Base-by-base conservation (phyloP, 2,329 filamentous ascomycete species). In the Dactylellina sp. region DNA sequence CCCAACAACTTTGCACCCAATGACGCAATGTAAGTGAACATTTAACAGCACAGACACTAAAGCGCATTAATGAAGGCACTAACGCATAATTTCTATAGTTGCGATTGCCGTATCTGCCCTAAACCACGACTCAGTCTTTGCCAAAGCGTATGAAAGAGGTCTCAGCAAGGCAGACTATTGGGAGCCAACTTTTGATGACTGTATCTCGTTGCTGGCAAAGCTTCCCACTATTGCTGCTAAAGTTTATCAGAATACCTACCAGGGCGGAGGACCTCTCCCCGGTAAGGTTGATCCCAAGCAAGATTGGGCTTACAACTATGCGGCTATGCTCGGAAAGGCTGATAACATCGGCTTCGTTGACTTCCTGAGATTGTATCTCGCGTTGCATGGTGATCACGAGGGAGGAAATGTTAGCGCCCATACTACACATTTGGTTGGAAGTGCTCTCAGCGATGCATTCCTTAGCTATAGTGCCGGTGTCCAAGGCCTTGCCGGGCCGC, bases 251-350 rank as follows among this genome's bases (percentile, higher is more conserved):
- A 95, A 95, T 82, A 85, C 92, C 76, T 91, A 95, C 86, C 85
- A 87, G 80, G 83, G 85, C 78, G 88, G 93, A 81, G 89, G 90
- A 79, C 84, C 91, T 77, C 85, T 97, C 75, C 89, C 92, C 7
- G 87, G 89, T 78, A 84, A 91, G 81, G 85, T 96, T 55, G 93
- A 99, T 79, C 82, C 88, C 68, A 86, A 90, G 78, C 92, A 97
- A 83, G 95, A 99, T 83, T 99, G 95, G 95, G 90, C 93, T 0
- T 96, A 97, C 86, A 99, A 99, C 86, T 99, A 97, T 80, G 95
- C 95, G 49, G 91, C 93, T 77, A 93, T 98, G 88, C 87, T 98
- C 61, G 94, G 94, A 80, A 97, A 96, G 84, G 88, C 89, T 56
- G 86, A 96, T 82, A 90, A 98, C 78, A 91, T 93, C 83, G 91